A percentile compares a stretch with the other conserved stretches of the same genome.
Conservation (phyloP, 1,284 basidiomycete genomes). For the Irpex sp. region DNA sequence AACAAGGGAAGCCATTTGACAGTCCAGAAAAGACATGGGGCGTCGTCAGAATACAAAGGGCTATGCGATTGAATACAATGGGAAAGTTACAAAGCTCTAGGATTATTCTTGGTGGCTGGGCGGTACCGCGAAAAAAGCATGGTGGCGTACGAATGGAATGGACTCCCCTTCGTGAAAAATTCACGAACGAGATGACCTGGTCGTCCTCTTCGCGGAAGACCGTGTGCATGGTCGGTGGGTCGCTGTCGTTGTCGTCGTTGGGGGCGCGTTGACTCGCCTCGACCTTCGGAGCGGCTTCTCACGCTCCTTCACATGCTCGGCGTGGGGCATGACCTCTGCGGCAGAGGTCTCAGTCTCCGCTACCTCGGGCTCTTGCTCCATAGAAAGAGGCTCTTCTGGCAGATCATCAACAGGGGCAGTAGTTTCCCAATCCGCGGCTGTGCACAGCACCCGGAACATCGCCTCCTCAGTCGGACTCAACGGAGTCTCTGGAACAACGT, state of each 20-base stretch:
- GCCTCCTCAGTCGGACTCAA: conserved; percentile 68
- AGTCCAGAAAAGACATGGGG: background rate
- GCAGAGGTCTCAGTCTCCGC: background rate
- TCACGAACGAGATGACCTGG: conserved; percentile 31
- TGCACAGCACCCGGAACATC: conserved; percentile 61
- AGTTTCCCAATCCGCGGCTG: conserved; percentile 53
- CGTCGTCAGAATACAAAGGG: conserved; percentile 2
- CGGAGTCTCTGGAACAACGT: conserved; percentile 37
- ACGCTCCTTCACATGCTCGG: conserved; percentile 12
- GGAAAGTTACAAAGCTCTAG: conserved; percentile 1
- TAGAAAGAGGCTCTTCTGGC: conserved; percentile 4
- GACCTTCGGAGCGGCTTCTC: conserved; percentile 53
- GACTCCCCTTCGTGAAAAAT: conserved; percentile 14
- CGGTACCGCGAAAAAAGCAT: background rate
- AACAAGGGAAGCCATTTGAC: background rate
- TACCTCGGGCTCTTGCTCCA: background rate
- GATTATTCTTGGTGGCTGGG: background rate
- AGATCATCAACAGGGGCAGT: conserved; percentile 5
- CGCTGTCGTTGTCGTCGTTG: conserved; percentile 22
- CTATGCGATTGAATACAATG: background rate
- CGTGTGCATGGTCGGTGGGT: conserved; percentile 34
- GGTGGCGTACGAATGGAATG: conserved; percentile 3
- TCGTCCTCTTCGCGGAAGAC: conserved; percentile 28
- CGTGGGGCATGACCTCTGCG: conserved; percentile 3
- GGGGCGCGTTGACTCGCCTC: conserved; percentile 59